Evolutionary conservation across 352 stramenopile species (phyloP).

Genomic region (Phytophthora citrophthora): DNA sequence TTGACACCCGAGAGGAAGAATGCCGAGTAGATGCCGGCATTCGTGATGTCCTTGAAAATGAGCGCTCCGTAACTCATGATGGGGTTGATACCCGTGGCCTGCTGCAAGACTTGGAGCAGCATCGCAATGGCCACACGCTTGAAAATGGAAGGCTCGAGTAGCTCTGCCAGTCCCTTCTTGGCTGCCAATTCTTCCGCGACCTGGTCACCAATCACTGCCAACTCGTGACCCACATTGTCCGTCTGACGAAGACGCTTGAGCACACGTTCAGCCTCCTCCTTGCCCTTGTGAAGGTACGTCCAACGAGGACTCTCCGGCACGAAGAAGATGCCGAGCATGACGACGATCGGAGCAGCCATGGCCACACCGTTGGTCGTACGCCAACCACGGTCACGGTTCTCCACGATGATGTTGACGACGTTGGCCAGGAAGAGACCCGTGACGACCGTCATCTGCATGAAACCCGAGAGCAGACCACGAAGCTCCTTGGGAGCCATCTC

Average conservation of each 20-base stretch:
- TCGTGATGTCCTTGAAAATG: constrained; percentile 2
- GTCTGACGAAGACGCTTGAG: not conserved
- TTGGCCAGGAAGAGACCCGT: too few relatives aligned
- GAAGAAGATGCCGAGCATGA: too few relatives aligned
- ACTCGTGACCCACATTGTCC: not conserved
- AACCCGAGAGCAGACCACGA: too few relatives aligned
- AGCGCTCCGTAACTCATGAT: constrained; percentile 20
- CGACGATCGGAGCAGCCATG: too few relatives aligned
- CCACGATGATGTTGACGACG: too few relatives aligned
- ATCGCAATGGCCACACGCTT: constrained; percentile 27
- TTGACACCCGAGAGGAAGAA: constrained; percentile 28
- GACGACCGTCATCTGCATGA: too few relatives aligned
- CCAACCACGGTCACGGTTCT: too few relatives aligned
- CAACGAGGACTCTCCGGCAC: too few relatives aligned
- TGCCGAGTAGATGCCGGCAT: constrained; percentile 14
- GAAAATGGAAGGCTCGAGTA: constrained; percentile 28
- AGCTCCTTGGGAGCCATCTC: too few relatives aligned
- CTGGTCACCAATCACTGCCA: constrained; percentile 7
- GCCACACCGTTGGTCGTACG: too few relatives aligned
- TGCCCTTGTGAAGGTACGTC: too few relatives aligned
- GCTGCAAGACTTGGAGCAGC: constrained; percentile 19
- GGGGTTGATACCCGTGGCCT: constrained; percentile 37
- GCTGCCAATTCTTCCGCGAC: constrained; percentile 32
- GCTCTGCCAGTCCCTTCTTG: constrained; percentile 23
- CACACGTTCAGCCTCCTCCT: not conserved